These are phyloP conservation scores for Catharanthus roseus DNA, from an alignment of 257 asterid genomes.

Conservation along the genomic window DNA sequence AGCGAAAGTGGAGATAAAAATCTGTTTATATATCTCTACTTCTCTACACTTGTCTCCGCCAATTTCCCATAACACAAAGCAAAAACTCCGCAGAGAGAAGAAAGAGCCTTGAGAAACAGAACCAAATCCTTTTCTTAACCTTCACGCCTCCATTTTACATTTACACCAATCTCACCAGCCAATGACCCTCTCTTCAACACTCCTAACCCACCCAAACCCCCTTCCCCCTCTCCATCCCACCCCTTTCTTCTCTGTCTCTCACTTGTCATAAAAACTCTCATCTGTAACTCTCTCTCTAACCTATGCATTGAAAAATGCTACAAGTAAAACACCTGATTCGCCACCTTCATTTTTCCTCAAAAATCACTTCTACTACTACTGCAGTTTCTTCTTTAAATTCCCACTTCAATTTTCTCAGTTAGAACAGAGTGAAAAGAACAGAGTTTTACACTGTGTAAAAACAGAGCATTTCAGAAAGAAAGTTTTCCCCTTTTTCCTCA, in stretches of 20 bases:
- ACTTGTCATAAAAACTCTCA: constrained; percentile 8
- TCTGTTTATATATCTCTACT: too few relatives aligned
- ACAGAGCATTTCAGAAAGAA: constrained; percentile 17
- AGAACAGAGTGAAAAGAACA: constrained; percentile 8
- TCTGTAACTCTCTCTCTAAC: constrained; percentile 12
- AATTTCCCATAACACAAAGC: constrained; percentile 25
- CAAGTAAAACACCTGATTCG: constrained; percentile 3
- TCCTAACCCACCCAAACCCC: too few relatives aligned
- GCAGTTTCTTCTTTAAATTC: constrained; percentile 32
- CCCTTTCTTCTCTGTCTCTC: constrained; percentile 2
- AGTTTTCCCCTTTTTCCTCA: not conserved
- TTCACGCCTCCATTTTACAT: constrained; percentile 71
- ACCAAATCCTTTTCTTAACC: constrained; percentile 55
- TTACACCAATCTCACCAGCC: too few relatives aligned
- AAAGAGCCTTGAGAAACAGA: constrained; percentile 57
- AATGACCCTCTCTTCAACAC: too few relatives aligned
- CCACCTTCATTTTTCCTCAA: not conserved
- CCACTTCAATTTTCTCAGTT: constrained; percentile 14
- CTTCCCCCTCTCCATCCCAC: not conserved
- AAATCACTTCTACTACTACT: not conserved
- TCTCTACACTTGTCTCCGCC: constrained; percentile 9
- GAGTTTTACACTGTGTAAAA: constrained; percentile 19
- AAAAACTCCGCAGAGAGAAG: constrained; percentile 23
- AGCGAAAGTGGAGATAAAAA: too few relatives aligned
- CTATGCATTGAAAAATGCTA: constrained; percentile 23